Base-by-base conservation (phyloP, 208 protist species). In the Wallacemonas collosoma region DNA sequence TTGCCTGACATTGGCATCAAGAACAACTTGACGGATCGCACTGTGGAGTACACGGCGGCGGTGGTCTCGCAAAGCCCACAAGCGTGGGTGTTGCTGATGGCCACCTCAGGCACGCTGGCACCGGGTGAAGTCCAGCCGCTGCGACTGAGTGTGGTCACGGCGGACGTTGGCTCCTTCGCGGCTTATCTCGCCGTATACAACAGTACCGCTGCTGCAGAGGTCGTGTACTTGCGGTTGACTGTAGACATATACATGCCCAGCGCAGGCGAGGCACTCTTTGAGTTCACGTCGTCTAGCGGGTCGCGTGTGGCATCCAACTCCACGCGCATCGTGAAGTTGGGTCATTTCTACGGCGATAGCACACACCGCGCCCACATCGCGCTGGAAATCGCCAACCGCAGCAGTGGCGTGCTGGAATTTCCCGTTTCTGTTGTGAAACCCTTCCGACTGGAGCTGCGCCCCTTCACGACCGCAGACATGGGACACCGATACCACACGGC, bases 31-130 rank as follows among this genome's bases (percentile, higher is more conserved):
- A 61, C 50, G 9, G 79, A 85, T 45, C 69, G 69, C 11, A 53
- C 72, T 1, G 89, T 97, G 58, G 81, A 87, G 64, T 97, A 95
- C 75, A 77, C 60, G 41, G 82, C 89, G 35, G 64, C 76, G 14
- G 82, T 95, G n/a, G 55, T 87, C 3, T 93, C 89, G 40, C 92
- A 97, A 77, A 85, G 83, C 53, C 92, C 92, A 14, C 85, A 89
- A 56, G 76, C 84, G 62, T 97, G 92, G 90, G 70, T 97, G 36
- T 64, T 93, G 56, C 77, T 94, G 43, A 78, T 86, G 9, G 71
- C 56, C 53, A 81, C 74, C 2, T 72, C 73, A 0, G 89, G 82
- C 2, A 71, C 84, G 38, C 81, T 95, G 15, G 79, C 80, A 41
- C 77, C 83, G 1, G 82, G 83, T 2, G 88, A 94, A 72, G 87